A percentile compares a stretch with the other conserved stretches of the same genome.
These are phyloP conservation scores for Macaranga tanarius DNA, from an alignment of 441 rosid species.

Conservation along the genomic window DNA sequence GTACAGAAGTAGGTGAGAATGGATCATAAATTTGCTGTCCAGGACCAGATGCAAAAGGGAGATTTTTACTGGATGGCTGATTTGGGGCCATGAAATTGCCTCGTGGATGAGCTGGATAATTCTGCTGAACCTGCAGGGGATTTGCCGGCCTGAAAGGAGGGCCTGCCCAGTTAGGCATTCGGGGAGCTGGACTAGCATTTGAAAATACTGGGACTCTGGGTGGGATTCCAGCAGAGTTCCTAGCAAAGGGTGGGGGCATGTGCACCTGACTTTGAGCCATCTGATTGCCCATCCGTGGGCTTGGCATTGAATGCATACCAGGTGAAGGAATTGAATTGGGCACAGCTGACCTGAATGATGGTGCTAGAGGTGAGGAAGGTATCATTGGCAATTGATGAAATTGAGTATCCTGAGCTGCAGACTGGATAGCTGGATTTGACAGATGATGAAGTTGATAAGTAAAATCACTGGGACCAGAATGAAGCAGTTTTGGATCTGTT, in stretches of 20 bases:
- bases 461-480: slow-evolving; percentile 51
- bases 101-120: slow-evolving; percentile 35
- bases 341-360: slow-evolving; percentile 36
- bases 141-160: slow-evolving; percentile 54
- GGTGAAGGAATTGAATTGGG: slow-evolving; percentile 44
- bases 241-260: slow-evolving; percentile 30
- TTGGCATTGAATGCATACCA: slow-evolving; percentile 37
- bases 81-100: slow-evolving; percentile 33
- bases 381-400: slow-evolving; percentile 30
- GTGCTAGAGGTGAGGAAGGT: slow-evolving; percentile 35
- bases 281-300: slow-evolving; percentile 50
- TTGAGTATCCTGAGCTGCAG: slow-evolving; percentile 24
- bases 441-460: slow-evolving; percentile 52
- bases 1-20: slow-evolving; percentile 67
- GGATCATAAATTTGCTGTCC: slow-evolving; percentile 80
- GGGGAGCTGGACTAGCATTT: slow-evolving; percentile 38
- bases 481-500: slow-evolving; percentile 36
- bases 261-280: slow-evolving; percentile 40
- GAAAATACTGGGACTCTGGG: slow-evolving; percentile 46
- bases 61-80: slow-evolving; percentile 33
- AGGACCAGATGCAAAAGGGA: slow-evolving; percentile 23
- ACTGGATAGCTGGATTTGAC: slow-evolving; percentile 39
- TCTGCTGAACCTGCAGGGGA: slow-evolving; percentile 37
- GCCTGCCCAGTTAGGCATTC: slow-evolving; percentile 39
- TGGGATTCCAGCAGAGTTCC: slow-evolving; percentile 29